A percentile compares a stretch with the other conserved stretches of the same genome.
phyloP scores from a whole-genome alignment of 2,329 filamentous ascomycete genomes.

The Phyllachora maydis region DNA sequence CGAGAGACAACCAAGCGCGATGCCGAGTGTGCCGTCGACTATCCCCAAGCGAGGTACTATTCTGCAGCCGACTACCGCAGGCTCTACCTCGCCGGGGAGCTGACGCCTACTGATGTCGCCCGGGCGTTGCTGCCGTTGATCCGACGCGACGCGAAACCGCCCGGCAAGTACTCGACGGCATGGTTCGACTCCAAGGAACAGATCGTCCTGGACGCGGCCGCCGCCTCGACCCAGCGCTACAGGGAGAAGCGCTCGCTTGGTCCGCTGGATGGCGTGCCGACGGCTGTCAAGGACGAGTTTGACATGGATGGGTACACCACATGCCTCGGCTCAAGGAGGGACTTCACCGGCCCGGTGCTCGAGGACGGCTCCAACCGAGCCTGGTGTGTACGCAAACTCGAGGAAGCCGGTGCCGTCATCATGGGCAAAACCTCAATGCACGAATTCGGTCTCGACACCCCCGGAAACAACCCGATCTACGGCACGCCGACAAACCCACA shows the following conservation, averaged over 20 bases:
- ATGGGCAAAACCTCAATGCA: slow-evolving; percentile 61
- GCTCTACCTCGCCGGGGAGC: slow-evolving; percentile 19
- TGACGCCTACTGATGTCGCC: slow-evolving; percentile 23
- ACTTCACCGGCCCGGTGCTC: slow-evolving; percentile 28
- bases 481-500: slow-evolving; percentile 63
- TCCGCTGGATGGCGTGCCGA: slow-evolving; percentile 50
- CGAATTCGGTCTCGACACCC: slow-evolving; percentile 54
- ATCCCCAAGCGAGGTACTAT: slow-evolving; percentile 15
- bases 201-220: slow-evolving; percentile 18
- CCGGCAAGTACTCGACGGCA: slow-evolving; percentile 18
- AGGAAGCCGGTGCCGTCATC: slow-evolving; percentile 50
- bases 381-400: slow-evolving; percentile 51
- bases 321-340: slow-evolving; percentile 38
- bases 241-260: slow-evolving; percentile 35
- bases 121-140: slow-evolving; percentile 23
- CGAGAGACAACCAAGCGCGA: slow-evolving; percentile 9
- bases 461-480: slow-evolving; percentile 51
- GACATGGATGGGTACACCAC: slow-evolving; percentile 55
- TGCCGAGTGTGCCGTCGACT: slow-evolving; percentile 1
- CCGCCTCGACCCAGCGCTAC: slow-evolving; percentile 22
- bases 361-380: slow-evolving; percentile 25
- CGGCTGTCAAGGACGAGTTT: slow-evolving; percentile 59
- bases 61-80: slow-evolving; percentile 22
- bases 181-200: slow-evolving; percentile 22
- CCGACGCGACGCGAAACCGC: slow-evolving; percentile 14